Base-by-base conservation (phyloP, 2,329 filamentous ascomycete species). In the Dothistroma septosporum region DNA sequence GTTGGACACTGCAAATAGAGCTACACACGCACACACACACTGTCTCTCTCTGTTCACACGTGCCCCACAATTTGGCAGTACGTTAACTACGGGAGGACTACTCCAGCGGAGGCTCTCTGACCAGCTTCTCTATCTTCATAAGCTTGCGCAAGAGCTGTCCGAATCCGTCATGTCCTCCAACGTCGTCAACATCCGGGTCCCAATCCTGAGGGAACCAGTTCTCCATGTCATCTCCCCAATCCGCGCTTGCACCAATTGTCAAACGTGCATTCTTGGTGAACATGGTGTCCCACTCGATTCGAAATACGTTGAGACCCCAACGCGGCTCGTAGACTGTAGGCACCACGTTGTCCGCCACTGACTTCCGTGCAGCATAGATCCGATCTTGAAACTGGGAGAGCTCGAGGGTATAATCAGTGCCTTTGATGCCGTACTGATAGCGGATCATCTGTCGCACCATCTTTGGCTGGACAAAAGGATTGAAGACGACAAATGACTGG, bases 121-220 rank as follows among this genome's bases (percentile, higher is more conserved):
- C 46, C 32, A 64, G 24, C 58, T 58, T 58, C 60, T 69, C 68
- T 16, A 73, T 62, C 53, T 55, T 37, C 22, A 48, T 53, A 53
- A 75, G 55, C 63, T 69, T 72, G 35, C 64, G 58, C 54, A 74
- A 53, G 22, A 75, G 55, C 61, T 69, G 64, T 16, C 61, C 52
- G 60, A 71, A 71, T 4, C 72, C 71, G 37, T 66, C 63, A 11
- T 58, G 54, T 10, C 57, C 55, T n/a, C 63, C 58, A 19, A 58
- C 55, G 12, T 53, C 55, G 22, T 58, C 52, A 11, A n/a, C 41
- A 19, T 19, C n/a, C 8, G 58, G 47, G 19, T 55, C 61, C 35
- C 62, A 49, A 44, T 70, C 67, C 14, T 62, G 44, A 2, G 73
- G 72, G 41, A 75, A 74, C 70, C 71, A 75, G 10, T 61, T 64